Percentiles rank a stretch among this genome's conserved stretches.
Evolutionary conservation across 192 early-diverging fungal genomes (phyloP).

Genomic region (Irineochytrium annulatum): DNA sequence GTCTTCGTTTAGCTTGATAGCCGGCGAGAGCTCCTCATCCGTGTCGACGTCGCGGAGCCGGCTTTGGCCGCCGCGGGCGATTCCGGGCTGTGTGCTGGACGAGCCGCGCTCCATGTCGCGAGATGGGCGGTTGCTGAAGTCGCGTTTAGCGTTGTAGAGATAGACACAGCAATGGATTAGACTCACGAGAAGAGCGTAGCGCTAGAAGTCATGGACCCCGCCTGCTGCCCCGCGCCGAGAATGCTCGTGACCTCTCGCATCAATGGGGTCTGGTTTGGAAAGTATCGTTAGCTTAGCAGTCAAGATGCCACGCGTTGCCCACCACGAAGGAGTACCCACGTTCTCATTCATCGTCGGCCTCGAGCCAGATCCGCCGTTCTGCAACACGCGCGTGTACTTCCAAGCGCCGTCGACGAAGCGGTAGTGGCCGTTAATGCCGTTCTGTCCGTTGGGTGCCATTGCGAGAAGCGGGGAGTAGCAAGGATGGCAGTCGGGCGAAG

Average conservation of each 20-base stretch:
- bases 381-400: background rate
- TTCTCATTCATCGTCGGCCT: background rate
- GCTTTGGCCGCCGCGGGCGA: background rate
- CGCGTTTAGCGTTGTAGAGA: background rate
- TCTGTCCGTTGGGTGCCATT: conserved; percentile 2
- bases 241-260: background rate
- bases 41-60: background rate
- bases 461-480: too few relatives aligned
- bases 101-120: background rate
- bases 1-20: background rate
- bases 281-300: background rate
- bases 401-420: background rate
- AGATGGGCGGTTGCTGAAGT: background rate
- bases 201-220: background rate
- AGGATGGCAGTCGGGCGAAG: too few relatives aligned
- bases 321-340: background rate
- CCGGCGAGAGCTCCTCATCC: background rate
- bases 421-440: background rate
- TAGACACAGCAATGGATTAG: background rate
- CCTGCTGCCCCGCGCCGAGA: background rate
- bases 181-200: background rate
- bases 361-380: background rate
- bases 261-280: background rate
- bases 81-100: too few relatives aligned
- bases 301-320: background rate